Evolutionary conservation across 192 early-diverging fungal genomes (phyloP).

Genomic region (Linnemannia elongata): DNA sequence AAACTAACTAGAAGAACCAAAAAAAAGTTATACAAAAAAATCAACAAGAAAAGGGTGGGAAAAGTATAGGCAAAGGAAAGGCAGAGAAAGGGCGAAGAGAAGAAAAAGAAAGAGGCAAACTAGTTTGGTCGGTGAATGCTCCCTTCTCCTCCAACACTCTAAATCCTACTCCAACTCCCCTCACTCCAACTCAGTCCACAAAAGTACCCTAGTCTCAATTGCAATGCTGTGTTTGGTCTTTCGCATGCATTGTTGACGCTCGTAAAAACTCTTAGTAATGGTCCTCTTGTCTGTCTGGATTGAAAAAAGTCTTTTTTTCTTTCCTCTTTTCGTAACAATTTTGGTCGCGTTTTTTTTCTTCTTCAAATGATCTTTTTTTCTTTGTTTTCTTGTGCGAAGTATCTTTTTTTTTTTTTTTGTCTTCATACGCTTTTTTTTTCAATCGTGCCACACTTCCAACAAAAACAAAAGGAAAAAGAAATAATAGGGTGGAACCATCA

Average conservation of each 20-base stretch:
- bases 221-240: background rate
- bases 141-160: conserved; percentile 1
- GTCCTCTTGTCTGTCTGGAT: background rate
- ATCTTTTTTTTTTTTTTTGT: background rate
- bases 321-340: conserved; percentile 18
- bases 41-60: conserved; percentile 2
- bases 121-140: conserved; percentile 56
- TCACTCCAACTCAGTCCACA: background rate
- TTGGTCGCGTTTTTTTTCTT: conserved; percentile 42
- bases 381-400: background rate
- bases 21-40: conserved; percentile 7
- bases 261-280: background rate
- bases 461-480: conserved; percentile 11
- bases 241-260: background rate
- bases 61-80: too few species aligned
- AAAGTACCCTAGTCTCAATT: background rate
- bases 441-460: background rate
- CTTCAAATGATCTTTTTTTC: conserved; percentile 9
- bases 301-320: background rate
- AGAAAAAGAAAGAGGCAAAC: conserved; percentile 24
- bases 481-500: conserved; percentile 14
- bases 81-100: conserved; percentile 8
- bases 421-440: background rate
- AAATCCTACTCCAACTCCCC: background rate
- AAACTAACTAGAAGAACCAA: conserved; percentile 3